These are phyloP conservation scores for Gnomoniopsis sp. DNA, from an alignment of 2,329 filamentous ascomycete genomes.

Conservation along the genomic window DNA sequence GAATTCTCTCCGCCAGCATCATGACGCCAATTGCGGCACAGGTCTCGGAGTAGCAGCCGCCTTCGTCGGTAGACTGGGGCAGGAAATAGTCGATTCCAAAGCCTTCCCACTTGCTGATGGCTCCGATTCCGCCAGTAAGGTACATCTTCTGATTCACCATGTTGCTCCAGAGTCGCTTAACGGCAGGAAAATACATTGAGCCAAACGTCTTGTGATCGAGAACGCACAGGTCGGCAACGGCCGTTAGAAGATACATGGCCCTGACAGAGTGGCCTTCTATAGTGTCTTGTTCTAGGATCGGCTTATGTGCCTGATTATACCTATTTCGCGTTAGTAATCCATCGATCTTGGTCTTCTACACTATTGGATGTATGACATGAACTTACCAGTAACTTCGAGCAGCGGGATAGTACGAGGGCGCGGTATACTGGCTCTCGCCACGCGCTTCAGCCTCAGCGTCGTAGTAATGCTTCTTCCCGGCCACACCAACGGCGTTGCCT, in stretches of 20 bases:
- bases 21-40: conserved; percentile 58
- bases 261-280: conserved; percentile 59
- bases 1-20: conserved; percentile 54
- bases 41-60: conserved; percentile 60
- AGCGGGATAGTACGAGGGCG: conserved; percentile 44
- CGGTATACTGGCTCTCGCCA: conserved; percentile 43
- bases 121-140: conserved; percentile 58
- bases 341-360: background rate
- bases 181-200: conserved; percentile 27
- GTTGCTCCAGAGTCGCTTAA: conserved; percentile 53
- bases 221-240: conserved; percentile 50
- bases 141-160: conserved; percentile 62
- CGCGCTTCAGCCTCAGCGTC: conserved; percentile 48
- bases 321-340: background rate
- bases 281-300: conserved; percentile 49
- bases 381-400: conserved; percentile 36
- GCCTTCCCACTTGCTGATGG: conserved; percentile 55
- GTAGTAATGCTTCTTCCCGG: conserved; percentile 47
- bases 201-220: conserved; percentile 25
- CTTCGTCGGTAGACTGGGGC: conserved; percentile 55
- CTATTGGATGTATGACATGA: background rate
- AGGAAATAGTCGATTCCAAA: conserved; percentile 58
- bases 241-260: conserved; percentile 58
- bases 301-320: conserved; percentile 52
- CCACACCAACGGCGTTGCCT: conserved; percentile 46